These are phyloP conservation scores for Trichomonas vaginalis DNA, from an alignment of 208 protist genomes.

Conservation along the genomic window DNA sequence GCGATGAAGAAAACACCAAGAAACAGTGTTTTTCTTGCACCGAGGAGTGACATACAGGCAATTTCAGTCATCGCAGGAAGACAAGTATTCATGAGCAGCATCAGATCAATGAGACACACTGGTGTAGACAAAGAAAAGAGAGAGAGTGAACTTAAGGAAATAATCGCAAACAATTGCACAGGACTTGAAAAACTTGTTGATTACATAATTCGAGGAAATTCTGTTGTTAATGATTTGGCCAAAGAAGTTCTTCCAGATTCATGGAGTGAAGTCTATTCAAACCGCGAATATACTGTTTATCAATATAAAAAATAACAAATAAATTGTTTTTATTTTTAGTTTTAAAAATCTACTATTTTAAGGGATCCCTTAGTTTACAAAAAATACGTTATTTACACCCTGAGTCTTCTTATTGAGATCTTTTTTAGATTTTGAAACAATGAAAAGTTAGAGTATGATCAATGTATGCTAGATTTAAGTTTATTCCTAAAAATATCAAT, in stretches of 20 bases:
- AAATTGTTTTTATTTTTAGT: too few relatives aligned
- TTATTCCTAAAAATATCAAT: too few relatives aligned
- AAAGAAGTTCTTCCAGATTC: not conserved
- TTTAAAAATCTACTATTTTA: too few relatives aligned
- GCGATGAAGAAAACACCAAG: not conserved
- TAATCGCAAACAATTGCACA: not conserved
- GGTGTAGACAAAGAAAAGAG: not conserved
- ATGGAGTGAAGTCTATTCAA: not conserved
- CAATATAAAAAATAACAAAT: not conserved
- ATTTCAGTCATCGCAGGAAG: not conserved
- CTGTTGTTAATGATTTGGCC: not conserved
- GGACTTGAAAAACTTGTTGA: not conserved
- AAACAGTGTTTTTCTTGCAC: not conserved
- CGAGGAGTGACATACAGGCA: not conserved
- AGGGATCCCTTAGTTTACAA: too few relatives aligned
- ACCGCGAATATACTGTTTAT: not conserved
- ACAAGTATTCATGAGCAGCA: not conserved
- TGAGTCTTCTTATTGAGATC: too few relatives aligned
- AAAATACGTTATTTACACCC: too few relatives aligned
- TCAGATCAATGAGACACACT: not conserved
- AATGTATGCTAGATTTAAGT: too few relatives aligned
- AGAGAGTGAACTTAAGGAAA: not conserved
- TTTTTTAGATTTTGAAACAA: too few relatives aligned
- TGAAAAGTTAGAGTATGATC: too few relatives aligned
- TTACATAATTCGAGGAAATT: not conserved